These are phyloP conservation scores for Cordyceps militaris DNA, from an alignment of 2,329 filamentous ascomycete species.

Conservation along the genomic window DNA sequence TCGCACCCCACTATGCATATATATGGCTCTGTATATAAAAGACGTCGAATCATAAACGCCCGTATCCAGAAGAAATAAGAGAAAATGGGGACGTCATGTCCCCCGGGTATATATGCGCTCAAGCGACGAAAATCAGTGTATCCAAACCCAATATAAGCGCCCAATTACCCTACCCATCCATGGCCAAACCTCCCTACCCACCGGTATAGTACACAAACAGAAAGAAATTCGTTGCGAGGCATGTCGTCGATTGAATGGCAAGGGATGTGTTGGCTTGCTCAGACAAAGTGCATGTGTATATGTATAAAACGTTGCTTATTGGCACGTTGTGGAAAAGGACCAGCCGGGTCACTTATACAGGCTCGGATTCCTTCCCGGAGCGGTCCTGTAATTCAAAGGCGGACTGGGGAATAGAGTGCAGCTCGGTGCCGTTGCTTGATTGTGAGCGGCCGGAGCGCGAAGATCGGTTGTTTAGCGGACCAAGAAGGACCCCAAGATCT, in stretches of 20 bases:
- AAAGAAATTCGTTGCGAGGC: background rate
- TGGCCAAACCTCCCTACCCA: background rate
- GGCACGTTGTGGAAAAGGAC: slow-evolving; percentile 15
- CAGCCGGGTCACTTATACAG: slow-evolving; percentile 34
- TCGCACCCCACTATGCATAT: background rate
- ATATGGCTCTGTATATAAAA: background rate
- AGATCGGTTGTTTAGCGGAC: slow-evolving; percentile 27
- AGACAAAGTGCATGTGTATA: background rate
- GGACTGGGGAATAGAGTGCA: slow-evolving; percentile 40
- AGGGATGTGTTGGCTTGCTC: background rate
- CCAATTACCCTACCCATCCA: background rate
- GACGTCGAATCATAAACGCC: background rate
- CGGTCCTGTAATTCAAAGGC: slow-evolving; percentile 28
- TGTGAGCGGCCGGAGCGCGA: slow-evolving; percentile 25
- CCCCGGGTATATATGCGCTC: slow-evolving; percentile 11
- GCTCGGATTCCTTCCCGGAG: slow-evolving; percentile 23
- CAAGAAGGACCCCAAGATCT: slow-evolving; percentile 49
- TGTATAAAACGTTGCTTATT: background rate
- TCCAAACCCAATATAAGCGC: slow-evolving; percentile 4
- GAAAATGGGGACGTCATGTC: background rate
- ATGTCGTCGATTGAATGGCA: background rate
- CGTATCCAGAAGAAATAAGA: background rate
- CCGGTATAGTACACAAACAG: background rate
- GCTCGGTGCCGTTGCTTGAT: slow-evolving; percentile 33
- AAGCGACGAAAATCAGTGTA: background rate